Percentiles rank a stretch among this genome's conserved stretches.
Conservation (phyloP, 2,329 filamentous ascomycete species). For the Boeremia exigua region DNA sequence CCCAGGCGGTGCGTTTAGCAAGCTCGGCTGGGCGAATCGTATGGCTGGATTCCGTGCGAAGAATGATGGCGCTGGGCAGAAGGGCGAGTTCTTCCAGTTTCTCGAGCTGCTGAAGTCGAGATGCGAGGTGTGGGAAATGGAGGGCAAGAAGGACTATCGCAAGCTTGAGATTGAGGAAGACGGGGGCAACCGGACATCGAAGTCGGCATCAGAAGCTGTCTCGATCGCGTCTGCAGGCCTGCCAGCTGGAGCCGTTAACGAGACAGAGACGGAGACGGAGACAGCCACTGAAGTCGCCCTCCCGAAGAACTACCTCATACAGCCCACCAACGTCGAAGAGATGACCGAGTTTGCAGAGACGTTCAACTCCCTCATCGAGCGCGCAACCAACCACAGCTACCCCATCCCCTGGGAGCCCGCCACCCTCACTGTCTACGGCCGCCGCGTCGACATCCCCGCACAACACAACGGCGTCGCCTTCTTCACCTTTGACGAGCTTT, state of each 20-base stretch:
- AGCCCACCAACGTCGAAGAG: conserved; percentile 31
- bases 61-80: conserved; percentile 50
- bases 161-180: conserved; percentile 52
- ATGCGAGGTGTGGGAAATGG: conserved; percentile 86
- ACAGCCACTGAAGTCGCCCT: conserved; percentile 15
- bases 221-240: conserved; percentile 6
- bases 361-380: conserved; percentile 31
- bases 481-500: conserved; percentile 74
- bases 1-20: conserved; percentile 26
- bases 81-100: conserved; percentile 77
- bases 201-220: neutral
- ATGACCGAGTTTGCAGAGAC: conserved; percentile 28
- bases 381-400: conserved; percentile 39
- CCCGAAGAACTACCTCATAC: conserved; percentile 46
- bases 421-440: conserved; percentile 66
- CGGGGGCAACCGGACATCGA: neutral
- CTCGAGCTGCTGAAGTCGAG: conserved; percentile 76
- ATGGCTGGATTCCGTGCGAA: conserved; percentile 54
- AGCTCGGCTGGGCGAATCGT: conserved; percentile 52
- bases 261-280: neutral
- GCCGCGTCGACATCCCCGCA: conserved; percentile 64
- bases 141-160: conserved; percentile 73
- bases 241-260: neutral
- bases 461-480: conserved; percentile 64
- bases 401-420: conserved; percentile 53